Percentiles rank a stretch among this genome's conserved stretches.
Evolutionary conservation across 2,329 filamentous ascomycete species (phyloP).

Genomic region (Orbilia oligospora): DNA sequence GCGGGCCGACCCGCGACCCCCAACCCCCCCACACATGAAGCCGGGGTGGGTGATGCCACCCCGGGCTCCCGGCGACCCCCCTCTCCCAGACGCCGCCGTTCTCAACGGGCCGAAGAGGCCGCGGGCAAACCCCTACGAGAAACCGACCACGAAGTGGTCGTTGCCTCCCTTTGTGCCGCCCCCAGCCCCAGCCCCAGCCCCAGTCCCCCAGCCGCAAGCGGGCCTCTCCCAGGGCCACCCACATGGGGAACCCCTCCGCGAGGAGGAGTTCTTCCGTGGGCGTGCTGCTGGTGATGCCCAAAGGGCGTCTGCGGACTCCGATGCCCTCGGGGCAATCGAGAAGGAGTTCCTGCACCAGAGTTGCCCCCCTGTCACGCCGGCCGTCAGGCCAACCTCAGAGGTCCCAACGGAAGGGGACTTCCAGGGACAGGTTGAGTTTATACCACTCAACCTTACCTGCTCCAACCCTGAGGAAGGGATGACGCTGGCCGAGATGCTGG

Average conservation of each 20-base stretch:
- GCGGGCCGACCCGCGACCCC: background rate
- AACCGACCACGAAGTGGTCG: background rate
- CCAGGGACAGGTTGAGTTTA: background rate
- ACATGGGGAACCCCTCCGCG: background rate
- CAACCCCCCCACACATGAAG: background rate
- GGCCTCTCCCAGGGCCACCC: background rate
- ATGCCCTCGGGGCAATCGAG: background rate
- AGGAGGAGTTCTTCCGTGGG: constrained; percentile 6
- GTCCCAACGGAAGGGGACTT: background rate
- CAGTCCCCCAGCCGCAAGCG: background rate
- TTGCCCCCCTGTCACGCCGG: background rate
- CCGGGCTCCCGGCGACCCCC: background rate
- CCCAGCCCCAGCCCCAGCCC: too few relatives aligned
- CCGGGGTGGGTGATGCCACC: constrained; percentile 12
- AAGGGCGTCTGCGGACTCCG: background rate
- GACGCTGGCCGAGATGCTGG: constrained; percentile 27
- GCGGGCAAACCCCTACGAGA: background rate
- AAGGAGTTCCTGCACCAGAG: background rate
- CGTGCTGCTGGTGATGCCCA: background rate
- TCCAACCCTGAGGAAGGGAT: constrained; percentile 8
- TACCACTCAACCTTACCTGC: constrained; percentile 5
- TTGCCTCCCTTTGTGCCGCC: background rate
- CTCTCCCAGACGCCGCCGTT: background rate
- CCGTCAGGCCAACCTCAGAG: background rate
- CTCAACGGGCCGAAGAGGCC: background rate